phyloP scores from a whole-genome alignment of 2,329 filamentous ascomycete species.

The Paramyrothecium roridum region DNA sequence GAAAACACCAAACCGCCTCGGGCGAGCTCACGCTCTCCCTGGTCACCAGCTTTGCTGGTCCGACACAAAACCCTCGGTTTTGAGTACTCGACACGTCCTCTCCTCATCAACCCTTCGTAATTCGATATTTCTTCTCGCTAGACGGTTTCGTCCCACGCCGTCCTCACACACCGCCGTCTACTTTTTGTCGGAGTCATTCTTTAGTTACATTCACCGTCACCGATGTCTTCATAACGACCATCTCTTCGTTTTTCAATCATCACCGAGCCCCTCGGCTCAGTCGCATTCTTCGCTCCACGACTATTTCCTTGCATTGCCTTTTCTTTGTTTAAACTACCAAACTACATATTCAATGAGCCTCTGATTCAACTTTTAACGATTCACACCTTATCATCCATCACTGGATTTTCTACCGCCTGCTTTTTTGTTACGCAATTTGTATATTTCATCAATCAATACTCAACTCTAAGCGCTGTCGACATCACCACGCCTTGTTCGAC shows the following conservation, averaged over 20 bases:
- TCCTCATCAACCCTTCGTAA: slow-evolving; percentile 4
- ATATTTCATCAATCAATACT: slow-evolving; percentile 24
- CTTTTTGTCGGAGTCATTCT: slow-evolving; percentile 24
- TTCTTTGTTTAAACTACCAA: slow-evolving; percentile 30
- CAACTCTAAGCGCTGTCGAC: slow-evolving; percentile 2
- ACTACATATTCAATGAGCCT: slow-evolving; percentile 36
- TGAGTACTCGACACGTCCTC: slow-evolving; percentile 2
- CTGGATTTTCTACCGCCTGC: slow-evolving; percentile 13
- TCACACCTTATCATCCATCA: slow-evolving; percentile 17
- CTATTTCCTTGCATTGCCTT: slow-evolving; percentile 24
- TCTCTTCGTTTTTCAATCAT: slow-evolving; percentile 26
- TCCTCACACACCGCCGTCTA: slow-evolving; percentile 9
- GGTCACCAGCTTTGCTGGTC: background rate
- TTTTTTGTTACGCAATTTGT: slow-evolving; percentile 23
- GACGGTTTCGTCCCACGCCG: slow-evolving; percentile 26
- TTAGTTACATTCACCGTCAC: slow-evolving; percentile 18
- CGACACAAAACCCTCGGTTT: background rate
- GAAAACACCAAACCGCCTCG: background rate
- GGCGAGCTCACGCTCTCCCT: background rate
- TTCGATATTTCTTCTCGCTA: slow-evolving; percentile 2
- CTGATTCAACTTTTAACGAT: slow-evolving; percentile 33
- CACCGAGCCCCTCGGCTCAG: slow-evolving; percentile 20
- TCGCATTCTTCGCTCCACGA: slow-evolving; percentile 21
- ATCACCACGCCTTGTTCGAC: slow-evolving; percentile 6
- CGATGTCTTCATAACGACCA: slow-evolving; percentile 44